Base-by-base conservation (phyloP, 2,329 filamentous ascomycete species). In the Rhynchosporium secalis region DNA sequence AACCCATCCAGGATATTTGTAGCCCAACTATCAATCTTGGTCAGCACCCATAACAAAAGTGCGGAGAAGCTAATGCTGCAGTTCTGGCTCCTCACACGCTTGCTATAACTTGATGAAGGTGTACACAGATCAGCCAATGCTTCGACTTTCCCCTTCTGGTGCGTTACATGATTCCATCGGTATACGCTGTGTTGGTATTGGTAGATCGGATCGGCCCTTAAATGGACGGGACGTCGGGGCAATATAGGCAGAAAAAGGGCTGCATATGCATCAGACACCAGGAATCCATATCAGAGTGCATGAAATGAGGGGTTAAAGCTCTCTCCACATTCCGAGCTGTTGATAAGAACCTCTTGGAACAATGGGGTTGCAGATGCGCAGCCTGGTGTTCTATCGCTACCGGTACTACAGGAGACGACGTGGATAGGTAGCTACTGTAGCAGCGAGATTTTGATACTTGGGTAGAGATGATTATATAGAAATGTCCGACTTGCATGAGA, bases 11-110 rank as follows among this genome's bases (percentile, higher is more conserved):
- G 40, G 15, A 56, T 48, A 56, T 26, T 29, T n/a, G 26, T 20
- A 56, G 28, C 49, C 33, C 52, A 40, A 61, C 41, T 61, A 41
- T 61, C 49, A 28, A 55, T 55, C 38, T 58, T 58, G 55, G 60
- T 58, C 47, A 58, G 55, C 55, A 55, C 43, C 60, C 48, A 46
- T 38, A 58, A 54, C 15, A 47, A 55, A 43, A 47, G 36, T 60
- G 51, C 61, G 61, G 61, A 62, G 60, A 54, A 56, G 41, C 38
- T 55, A 41, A 48, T 61, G 49, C 58, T 51, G 58, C 45, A 6
- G 13, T 45, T 43, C 26, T 20, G 36, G 31, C 40, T 56, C 41
- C 41, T 47, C 51, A 61, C 33, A 33, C 51, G 48, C 52, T 61
- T 52, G 51, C 49, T 31, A 15, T 26, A 38, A 48, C 38, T 8